A percentile compares a stretch with the other conserved stretches of the same genome.
Evolutionary conservation across 2,329 filamentous ascomycete genomes (phyloP).

Genomic region (Arachnomyces sp.): DNA sequence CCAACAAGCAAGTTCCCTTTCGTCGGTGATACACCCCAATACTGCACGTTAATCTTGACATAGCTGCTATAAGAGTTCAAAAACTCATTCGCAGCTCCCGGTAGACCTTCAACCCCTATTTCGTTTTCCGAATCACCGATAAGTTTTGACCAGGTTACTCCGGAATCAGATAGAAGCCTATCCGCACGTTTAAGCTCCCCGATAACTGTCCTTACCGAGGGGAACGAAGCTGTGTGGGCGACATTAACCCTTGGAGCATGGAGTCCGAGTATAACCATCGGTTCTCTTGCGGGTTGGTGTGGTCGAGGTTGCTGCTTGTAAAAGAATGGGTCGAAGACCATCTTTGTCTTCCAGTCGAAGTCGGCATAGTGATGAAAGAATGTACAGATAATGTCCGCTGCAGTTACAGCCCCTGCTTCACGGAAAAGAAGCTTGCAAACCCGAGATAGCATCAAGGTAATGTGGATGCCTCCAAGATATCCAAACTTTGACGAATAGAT

Average conservation of each 20-base stretch:
- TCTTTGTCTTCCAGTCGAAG: slow-evolving; percentile 51
- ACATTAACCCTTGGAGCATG: slow-evolving; percentile 57
- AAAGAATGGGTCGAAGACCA: slow-evolving; percentile 56
- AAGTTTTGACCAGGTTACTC: slow-evolving; percentile 40
- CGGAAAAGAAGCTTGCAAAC: slow-evolving; percentile 50
- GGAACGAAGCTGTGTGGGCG: slow-evolving; percentile 45
- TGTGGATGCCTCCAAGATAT: slow-evolving; percentile 58
- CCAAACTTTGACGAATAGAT: slow-evolving; percentile 60
- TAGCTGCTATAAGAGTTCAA: slow-evolving; percentile 47
- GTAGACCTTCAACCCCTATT: slow-evolving; percentile 6
- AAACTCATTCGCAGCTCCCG: slow-evolving; percentile 40
- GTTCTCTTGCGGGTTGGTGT: slow-evolving; percentile 49
- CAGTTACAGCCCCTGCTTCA: slow-evolving; percentile 31
- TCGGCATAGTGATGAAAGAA: slow-evolving; percentile 59
- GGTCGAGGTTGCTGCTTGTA: slow-evolving; percentile 34
- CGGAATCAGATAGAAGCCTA: slow-evolving; percentile 29
- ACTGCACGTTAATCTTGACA: slow-evolving; percentile 55
- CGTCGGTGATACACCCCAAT: slow-evolving; percentile 54
- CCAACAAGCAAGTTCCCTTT: slow-evolving; percentile 52
- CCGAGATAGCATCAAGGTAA: slow-evolving; percentile 54
- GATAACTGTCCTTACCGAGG: slow-evolving; percentile 46
- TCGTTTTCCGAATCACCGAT: slow-evolving; percentile 19
- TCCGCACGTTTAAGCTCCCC: slow-evolving; percentile 46
- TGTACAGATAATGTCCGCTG: slow-evolving; percentile 47
- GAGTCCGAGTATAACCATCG: slow-evolving; percentile 57